These are phyloP conservation scores for Radiomyces spectabilis DNA, from an alignment of 192 early-diverging fungal genomes.

Conservation along the genomic window DNA sequence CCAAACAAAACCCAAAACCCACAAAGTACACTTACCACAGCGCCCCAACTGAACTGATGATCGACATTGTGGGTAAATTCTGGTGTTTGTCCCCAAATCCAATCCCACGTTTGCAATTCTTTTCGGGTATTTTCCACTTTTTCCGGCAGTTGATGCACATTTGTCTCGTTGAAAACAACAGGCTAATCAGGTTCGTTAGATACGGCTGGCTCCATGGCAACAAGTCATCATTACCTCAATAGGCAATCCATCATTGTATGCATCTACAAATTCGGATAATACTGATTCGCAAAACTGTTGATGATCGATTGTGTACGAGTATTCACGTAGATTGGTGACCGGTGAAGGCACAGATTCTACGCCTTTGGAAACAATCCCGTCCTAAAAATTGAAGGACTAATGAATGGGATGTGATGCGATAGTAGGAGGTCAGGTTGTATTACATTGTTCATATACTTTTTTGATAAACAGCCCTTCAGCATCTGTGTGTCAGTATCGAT, in stretches of 20 bases:
- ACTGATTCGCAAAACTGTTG: constrained; percentile 73
- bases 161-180: constrained; percentile 13
- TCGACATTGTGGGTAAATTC: constrained; percentile 64
- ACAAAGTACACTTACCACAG: constrained; percentile 45
- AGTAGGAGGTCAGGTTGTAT: too few relatives aligned
- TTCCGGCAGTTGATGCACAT: constrained; percentile 7
- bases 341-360: constrained; percentile 85
- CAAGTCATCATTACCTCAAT: constrained; percentile 6
- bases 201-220: not conserved
- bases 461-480: constrained; percentile 24
- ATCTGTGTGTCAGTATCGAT: constrained; percentile 75
- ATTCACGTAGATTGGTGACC: constrained; percentile 75
- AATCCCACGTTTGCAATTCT: constrained; percentile 68
- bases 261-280: constrained; percentile 56
- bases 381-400: constrained; percentile 28
- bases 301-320: constrained; percentile 80
- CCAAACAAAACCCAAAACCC: too few relatives aligned
- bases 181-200: constrained; percentile 7
- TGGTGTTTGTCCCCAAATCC: constrained; percentile 90
- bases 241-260: constrained; percentile 34
- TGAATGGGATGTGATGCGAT: too few relatives aligned
- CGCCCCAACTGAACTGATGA: constrained; percentile 44
- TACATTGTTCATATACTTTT: constrained; percentile 18
- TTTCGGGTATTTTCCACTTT: constrained; percentile 17
- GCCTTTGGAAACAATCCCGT: constrained; percentile 72